phyloP scores from a whole-genome alignment of 148 eudicot species.

The Spergularia bocconei region DNA sequence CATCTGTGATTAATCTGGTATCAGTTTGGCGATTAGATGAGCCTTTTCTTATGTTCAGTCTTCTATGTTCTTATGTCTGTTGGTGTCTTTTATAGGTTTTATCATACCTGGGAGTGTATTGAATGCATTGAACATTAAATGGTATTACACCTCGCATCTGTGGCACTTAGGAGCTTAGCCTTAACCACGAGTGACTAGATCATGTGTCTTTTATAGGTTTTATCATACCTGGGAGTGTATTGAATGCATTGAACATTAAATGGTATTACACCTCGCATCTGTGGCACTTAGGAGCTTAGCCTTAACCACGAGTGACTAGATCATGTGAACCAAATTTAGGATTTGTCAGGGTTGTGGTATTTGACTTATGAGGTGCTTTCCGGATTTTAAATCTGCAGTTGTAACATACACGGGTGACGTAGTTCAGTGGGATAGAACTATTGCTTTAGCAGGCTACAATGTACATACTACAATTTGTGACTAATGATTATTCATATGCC shows the following conservation, averaged over 20 bases:
- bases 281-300: background rate
- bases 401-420: too few species aligned
- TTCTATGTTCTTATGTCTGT: background rate
- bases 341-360: too few species aligned
- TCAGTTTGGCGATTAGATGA: background rate
- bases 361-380: too few species aligned
- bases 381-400: too few species aligned
- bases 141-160: background rate
- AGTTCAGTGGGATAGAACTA: background rate
- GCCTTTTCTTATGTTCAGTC: background rate
- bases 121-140: background rate
- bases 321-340: too few species aligned
- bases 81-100: background rate
- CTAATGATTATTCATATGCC: background rate
- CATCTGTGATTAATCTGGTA: background rate
- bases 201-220: background rate
- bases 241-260: background rate
- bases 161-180: background rate
- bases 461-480: background rate
- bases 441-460: background rate
- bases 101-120: background rate
- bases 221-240: background rate
- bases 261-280: background rate
- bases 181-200: background rate
- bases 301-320: background rate